These are phyloP conservation scores for Umbellularia californica DNA, from an alignment of 164 flowering plant genomes.

Conservation along the genomic window DNA sequence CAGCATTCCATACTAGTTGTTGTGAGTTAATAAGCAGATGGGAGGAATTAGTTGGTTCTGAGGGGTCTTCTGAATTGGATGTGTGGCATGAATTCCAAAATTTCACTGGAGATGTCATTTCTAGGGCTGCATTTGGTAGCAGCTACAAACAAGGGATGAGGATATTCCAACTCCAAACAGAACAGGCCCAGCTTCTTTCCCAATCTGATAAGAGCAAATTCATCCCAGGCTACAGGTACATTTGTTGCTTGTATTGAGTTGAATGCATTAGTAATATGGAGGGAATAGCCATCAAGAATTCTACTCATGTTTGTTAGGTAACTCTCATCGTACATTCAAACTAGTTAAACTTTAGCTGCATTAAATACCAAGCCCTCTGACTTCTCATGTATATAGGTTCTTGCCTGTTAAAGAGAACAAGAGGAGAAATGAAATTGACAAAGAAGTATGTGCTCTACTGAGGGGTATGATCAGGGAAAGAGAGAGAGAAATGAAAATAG, in stretches of 20 bases:
- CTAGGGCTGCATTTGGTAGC: constrained; percentile 19
- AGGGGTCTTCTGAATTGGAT: constrained; percentile 19
- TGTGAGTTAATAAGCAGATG: constrained; percentile 17
- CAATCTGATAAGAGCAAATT: not conserved
- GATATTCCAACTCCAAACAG: constrained; percentile 21
- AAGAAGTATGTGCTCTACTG: not conserved
- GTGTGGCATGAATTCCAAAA: constrained; percentile 11
- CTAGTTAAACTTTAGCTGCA: not conserved
- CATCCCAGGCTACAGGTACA: constrained; percentile 16
- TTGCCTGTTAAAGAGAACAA: constrained; percentile 7
- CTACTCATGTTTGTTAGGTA: not conserved
- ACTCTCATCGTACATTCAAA: not conserved
- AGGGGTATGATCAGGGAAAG: constrained; percentile 5
- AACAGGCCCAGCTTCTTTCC: constrained; percentile 7
- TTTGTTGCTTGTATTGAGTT: not conserved
- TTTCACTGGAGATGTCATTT: constrained; percentile 21
- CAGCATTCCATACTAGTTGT: constrained; percentile 12
- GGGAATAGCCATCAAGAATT: no score
- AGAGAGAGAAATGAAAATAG: constrained; percentile 9
- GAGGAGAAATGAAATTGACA: constrained; percentile 7
- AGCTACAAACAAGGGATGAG: constrained; percentile 19
- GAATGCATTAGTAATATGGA: not conserved
- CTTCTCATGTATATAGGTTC: constrained; percentile 5
- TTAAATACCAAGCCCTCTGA: not conserved
- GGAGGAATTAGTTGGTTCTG: constrained; percentile 6